These are phyloP conservation scores for Sugiyamaella marilandica DNA, from an alignment of 805 yeast genomes.

Conservation along the genomic window DNA sequence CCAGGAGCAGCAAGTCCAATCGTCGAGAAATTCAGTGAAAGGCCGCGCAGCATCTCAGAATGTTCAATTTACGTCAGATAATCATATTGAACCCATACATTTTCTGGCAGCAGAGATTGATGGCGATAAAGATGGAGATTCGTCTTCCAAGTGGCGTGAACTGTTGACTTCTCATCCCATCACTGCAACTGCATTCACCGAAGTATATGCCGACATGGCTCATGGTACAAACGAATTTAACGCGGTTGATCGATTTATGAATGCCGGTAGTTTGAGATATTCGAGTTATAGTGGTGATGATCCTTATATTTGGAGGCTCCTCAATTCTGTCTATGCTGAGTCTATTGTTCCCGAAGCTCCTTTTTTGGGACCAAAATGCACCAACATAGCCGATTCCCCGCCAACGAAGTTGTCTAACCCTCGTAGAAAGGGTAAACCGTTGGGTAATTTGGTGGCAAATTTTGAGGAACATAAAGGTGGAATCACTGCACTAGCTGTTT, in stretches of 20 bases:
- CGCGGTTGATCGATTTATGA: background rate
- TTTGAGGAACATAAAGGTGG: constrained; percentile 58
- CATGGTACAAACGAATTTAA: background rate
- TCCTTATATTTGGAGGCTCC: constrained; percentile 54
- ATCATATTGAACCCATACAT: constrained; percentile 7
- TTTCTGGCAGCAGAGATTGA: constrained; percentile 4
- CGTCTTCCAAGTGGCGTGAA: background rate
- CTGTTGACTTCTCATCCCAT: constrained; percentile 10
- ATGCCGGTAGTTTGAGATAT: constrained; percentile 30
- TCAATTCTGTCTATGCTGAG: constrained; percentile 49
- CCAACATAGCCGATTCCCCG: background rate
- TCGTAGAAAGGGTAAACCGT: constrained; percentile 34
- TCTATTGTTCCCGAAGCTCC: constrained; percentile 53
- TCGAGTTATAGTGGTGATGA: constrained; percentile 63
- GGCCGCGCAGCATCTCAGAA: background rate
- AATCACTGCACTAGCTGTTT: constrained; percentile 52
- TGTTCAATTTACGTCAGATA: background rate
- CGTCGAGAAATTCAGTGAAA: background rate
- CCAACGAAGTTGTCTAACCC: background rate
- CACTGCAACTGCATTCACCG: constrained; percentile 16
- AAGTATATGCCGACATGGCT: constrained; percentile 21
- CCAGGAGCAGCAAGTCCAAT: background rate
- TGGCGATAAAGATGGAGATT: background rate
- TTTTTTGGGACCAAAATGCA: constrained; percentile 59
- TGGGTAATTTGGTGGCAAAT: constrained; percentile 56